Evolutionary conservation across 225 moss, liverwort and hornwort genomes (phyloP).

Genomic region (Marchantia paleacea): DNA sequence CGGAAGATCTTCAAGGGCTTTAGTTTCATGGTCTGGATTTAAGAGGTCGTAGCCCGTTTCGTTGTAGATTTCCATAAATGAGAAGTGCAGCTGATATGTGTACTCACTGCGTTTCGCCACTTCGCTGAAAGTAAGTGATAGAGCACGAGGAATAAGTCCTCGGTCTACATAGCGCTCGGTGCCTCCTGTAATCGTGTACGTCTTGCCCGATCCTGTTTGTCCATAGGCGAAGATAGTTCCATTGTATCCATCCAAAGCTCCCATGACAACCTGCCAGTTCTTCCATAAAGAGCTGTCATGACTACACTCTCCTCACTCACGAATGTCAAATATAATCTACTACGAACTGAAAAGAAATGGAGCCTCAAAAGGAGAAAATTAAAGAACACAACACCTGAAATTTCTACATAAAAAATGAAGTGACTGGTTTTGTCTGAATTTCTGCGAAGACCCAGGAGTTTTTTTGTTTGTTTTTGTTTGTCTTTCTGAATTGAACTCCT

Average conservation of each 20-base stretch:
- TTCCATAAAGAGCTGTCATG: background rate
- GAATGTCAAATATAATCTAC: background rate
- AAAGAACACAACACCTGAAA: too few species aligned
- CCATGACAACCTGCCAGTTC: conserved; percentile 58
- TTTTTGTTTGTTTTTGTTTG: too few species aligned
- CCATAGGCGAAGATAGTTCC: conserved; percentile 89
- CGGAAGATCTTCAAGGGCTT: conserved; percentile 74
- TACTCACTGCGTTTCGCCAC: conserved; percentile 59
- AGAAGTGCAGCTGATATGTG: conserved; percentile 67
- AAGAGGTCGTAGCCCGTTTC: conserved; percentile 78
- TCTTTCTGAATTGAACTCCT: too few species aligned
- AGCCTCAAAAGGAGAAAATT: too few species aligned
- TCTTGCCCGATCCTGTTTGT: conserved; percentile 84
- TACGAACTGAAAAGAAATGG: background rate
- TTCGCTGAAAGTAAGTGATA: conserved; percentile 71
- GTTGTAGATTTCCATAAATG: conserved; percentile 73
- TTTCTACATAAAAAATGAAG: too few species aligned
- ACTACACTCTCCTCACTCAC: background rate
- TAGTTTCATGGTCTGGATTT: conserved; percentile 81
- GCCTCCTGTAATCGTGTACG: conserved; percentile 76
- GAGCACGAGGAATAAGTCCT: conserved; percentile 74
- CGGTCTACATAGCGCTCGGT: conserved; percentile 66
- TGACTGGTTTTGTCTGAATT: too few species aligned
- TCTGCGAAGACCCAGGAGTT: too few species aligned
- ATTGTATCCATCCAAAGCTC: conserved; percentile 81